Conservation (phyloP, 305 asterid genomes). For the Fraxinus velutina region DNA sequence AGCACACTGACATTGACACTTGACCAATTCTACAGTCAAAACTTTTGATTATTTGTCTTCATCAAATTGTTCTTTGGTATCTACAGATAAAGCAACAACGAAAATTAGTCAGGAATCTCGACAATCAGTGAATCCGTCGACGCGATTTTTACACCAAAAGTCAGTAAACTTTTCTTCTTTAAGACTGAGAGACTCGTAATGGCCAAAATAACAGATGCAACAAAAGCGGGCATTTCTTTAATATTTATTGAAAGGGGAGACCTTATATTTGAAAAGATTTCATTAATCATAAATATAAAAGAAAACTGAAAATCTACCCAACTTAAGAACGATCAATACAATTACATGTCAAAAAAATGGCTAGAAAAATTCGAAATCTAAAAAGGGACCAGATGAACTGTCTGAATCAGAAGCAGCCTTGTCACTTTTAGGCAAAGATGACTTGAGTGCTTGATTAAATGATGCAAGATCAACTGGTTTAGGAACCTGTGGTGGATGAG, state of each 20-base stretch:
- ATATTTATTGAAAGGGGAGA: slow-evolving; percentile 1
- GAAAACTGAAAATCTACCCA: not conserved
- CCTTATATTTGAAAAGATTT: not conserved
- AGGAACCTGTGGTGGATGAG: slow-evolving; percentile 79
- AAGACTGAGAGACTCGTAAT: slow-evolving; percentile 26
- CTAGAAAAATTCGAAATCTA: slow-evolving; percentile 83
- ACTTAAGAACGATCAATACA: slow-evolving; percentile 21
- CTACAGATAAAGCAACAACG: slow-evolving; percentile 31
- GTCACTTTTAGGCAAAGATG: slow-evolving; percentile 44
- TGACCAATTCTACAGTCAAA: slow-evolving; percentile 29
- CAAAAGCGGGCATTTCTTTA: slow-evolving; percentile 28
- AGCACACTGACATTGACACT: slow-evolving; percentile 36
- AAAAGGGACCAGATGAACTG: slow-evolving; percentile 73
- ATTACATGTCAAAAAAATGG: slow-evolving; percentile 21
- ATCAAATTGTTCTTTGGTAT: slow-evolving; percentile 36
- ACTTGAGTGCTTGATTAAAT: slow-evolving; percentile 43
- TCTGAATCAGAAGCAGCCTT: slow-evolving; percentile 52
- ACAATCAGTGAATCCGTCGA: slow-evolving; percentile 2
- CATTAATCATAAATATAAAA: slow-evolving; percentile 20
- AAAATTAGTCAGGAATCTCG: slow-evolving; percentile 19
- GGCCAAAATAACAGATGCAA: slow-evolving; percentile 8
- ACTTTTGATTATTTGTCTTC: slow-evolving; percentile 36
- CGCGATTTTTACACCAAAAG: slow-evolving; percentile 9
- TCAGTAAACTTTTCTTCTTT: slow-evolving; percentile 22
- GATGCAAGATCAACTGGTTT: slow-evolving; percentile 58